phyloP scores from a whole-genome alignment of 2,329 filamentous ascomycete species.

The Myriosclerotinia duriaeana region DNA sequence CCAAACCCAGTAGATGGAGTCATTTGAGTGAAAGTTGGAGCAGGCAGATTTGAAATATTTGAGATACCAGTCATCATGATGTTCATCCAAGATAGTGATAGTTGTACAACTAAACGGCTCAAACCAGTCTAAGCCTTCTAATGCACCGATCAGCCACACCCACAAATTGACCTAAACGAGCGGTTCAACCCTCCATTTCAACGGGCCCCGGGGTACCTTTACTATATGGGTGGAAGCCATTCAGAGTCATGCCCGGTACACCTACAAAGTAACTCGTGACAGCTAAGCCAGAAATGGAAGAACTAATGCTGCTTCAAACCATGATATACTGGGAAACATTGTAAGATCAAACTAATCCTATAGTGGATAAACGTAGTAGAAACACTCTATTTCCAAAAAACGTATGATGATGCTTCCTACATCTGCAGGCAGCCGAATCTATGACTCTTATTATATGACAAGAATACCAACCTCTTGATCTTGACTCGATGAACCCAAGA shows the following conservation, averaged over 20 bases:
- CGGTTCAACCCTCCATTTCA: not conserved
- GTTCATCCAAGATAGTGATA: not conserved
- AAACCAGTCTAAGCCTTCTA: slow-evolving; percentile 19
- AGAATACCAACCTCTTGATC: not conserved
- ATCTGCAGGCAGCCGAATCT: slow-evolving; percentile 17
- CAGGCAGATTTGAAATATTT: not conserved
- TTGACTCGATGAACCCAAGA: slow-evolving; percentile 17
- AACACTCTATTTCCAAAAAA: slow-evolving; percentile 6
- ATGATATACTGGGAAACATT: not conserved
- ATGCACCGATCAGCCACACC: slow-evolving; percentile 20
- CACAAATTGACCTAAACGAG: slow-evolving; percentile 13
- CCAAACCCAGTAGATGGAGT: not conserved
- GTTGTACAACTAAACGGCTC: not conserved
- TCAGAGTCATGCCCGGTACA: not conserved
- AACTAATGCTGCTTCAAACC: slow-evolving; percentile 3
- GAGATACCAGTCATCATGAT: not conserved
- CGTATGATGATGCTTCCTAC: not conserved
- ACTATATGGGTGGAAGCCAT: not conserved
- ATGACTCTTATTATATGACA: slow-evolving; percentile 7
- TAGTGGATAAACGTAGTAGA: not conserved
- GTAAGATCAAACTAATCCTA: not conserved
- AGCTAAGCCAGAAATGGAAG: slow-evolving; percentile 19
- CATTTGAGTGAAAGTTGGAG: not conserved
- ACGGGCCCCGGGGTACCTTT: slow-evolving; percentile 18
- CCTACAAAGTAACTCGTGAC: not conserved